Evolutionary conservation across 768 basidiomycete genomes (phyloP).

Genomic region (Nidula microcarpa): DNA sequence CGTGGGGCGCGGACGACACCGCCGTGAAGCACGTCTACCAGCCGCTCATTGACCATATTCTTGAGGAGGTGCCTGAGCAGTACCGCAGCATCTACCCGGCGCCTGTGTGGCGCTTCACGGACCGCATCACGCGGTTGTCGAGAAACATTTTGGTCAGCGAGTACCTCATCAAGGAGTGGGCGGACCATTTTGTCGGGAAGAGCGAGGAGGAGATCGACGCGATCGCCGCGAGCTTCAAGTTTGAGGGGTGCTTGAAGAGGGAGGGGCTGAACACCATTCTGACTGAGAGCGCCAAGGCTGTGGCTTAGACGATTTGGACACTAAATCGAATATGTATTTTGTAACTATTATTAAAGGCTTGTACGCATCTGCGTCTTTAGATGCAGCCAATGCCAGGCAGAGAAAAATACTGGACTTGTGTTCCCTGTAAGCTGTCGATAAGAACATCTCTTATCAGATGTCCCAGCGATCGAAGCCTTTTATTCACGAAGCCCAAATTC

Average conservation of each 20-base stretch:
- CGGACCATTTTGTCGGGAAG: conserved; percentile 62
- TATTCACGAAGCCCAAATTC: too few species aligned
- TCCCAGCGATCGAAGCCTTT: too few species aligned
- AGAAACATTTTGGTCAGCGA: conserved; percentile 70
- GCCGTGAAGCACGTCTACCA: conserved; percentile 56
- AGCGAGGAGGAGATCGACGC: conserved; percentile 60
- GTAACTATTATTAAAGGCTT: too few species aligned
- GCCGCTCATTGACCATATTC: conserved; percentile 62
- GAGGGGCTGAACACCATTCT: conserved; percentile 61
- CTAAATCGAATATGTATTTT: too few species aligned
- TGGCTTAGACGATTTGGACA: conserved; percentile 6
- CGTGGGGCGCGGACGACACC: conserved; percentile 71
- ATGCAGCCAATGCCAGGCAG: too few species aligned
- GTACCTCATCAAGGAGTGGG: conserved; percentile 72
- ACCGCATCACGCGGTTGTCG: conserved; percentile 54
- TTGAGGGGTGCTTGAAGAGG: conserved; percentile 65
- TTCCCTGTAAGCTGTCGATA: too few species aligned
- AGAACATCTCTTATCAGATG: too few species aligned
- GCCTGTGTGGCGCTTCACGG: conserved; percentile 60
- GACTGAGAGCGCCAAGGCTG: conserved; percentile 35
- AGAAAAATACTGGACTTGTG: too few species aligned
- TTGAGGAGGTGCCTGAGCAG: conserved; percentile 47
- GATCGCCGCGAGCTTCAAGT: conserved; percentile 74
- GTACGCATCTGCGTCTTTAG: too few species aligned
- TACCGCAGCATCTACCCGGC: conserved; percentile 57